A percentile compares a stretch with the other conserved stretches of the same genome.
These are phyloP conservation scores for Plicaturopsis crispa DNA, from an alignment of 768 basidiomycete genomes.

Conservation along the genomic window DNA sequence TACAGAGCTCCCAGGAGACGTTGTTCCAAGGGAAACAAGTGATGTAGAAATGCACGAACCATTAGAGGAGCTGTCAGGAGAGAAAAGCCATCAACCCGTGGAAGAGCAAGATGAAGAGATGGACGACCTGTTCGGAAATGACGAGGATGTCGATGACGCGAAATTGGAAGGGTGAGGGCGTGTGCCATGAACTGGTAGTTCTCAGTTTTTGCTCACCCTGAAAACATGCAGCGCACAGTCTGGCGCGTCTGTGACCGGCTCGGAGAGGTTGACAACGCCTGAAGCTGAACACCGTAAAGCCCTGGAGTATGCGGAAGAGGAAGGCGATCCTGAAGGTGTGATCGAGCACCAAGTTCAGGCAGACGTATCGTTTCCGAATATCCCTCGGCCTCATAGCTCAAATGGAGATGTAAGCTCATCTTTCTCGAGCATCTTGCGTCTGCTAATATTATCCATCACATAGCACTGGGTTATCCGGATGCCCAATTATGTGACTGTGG, in stretches of 20 bases:
- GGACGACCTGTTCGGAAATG: conserved; percentile 78
- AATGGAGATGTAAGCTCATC: conserved; percentile 64
- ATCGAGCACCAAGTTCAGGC: conserved; percentile 56
- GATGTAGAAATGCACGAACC: too few relatives aligned
- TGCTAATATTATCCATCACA: conserved; percentile 2
- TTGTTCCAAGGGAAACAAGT: too few relatives aligned
- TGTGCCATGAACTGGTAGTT: too few relatives aligned
- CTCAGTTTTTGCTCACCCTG: too few relatives aligned
- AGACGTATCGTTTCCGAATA: conserved; percentile 76
- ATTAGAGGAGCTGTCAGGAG: too few relatives aligned
- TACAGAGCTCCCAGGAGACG: too few relatives aligned
- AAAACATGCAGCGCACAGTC: too few relatives aligned
- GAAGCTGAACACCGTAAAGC: conserved; percentile 59
- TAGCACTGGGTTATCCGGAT: conserved; percentile 90
- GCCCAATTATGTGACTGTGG: conserved; percentile 90
- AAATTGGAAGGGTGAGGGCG: too few relatives aligned
- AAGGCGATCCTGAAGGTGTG: conserved; percentile 53
- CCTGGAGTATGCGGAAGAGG: conserved; percentile 79
- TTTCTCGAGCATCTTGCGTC: background rate
- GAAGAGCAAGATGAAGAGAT: conserved; percentile 50
- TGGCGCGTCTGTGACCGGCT: conserved; percentile 53
- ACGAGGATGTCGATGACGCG: conserved; percentile 36
- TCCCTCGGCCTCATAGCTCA: conserved; percentile 72
- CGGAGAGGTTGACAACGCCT: conserved; percentile 57
- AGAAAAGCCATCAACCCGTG: too few relatives aligned